Conservation (phyloP, 768 basidiomycete species). For the Russula dissimulans region DNA sequence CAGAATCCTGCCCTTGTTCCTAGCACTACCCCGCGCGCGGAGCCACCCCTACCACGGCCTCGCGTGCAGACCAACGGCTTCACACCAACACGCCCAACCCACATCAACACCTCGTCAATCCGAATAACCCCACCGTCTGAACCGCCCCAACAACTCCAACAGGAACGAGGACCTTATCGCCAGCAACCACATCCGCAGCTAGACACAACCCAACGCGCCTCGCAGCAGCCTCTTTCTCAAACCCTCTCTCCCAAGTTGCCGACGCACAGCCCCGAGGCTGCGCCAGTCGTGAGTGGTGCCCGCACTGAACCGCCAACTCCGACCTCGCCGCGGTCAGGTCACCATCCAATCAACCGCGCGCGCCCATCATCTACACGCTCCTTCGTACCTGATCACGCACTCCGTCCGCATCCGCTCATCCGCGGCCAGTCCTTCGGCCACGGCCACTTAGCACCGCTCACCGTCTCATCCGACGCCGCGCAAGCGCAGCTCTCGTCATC, state of each 20-base stretch:
- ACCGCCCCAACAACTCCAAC: background rate
- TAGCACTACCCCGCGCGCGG: constrained; percentile 26
- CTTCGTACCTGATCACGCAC: constrained; percentile 29
- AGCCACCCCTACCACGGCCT: constrained; percentile 21
- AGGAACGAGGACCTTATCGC: constrained; percentile 1
- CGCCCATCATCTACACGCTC: constrained; percentile 62
- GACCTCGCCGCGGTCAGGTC: constrained; percentile 32
- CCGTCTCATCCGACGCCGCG: constrained; percentile 44
- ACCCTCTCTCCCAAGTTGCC: background rate
- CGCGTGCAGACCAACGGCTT: constrained; percentile 16
- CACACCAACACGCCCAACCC: constrained; percentile 5
- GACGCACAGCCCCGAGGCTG: background rate
- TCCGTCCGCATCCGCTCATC: constrained; percentile 71
- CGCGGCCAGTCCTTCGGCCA: constrained; percentile 60
- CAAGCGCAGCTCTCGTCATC: constrained; percentile 35
- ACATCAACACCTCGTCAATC: background rate
- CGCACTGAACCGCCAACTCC: constrained; percentile 23
- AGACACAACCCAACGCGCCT: background rate
- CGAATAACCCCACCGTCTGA: background rate
- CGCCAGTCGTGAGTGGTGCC: background rate
- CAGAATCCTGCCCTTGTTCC: constrained; percentile 19
- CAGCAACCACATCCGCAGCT: background rate
- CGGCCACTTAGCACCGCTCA: constrained; percentile 47
- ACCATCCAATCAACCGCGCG: constrained; percentile 30
- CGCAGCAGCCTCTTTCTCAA: background rate